Conservation (phyloP, 129 eudicot genomes). For the Flaveria ramosissima region DNA sequence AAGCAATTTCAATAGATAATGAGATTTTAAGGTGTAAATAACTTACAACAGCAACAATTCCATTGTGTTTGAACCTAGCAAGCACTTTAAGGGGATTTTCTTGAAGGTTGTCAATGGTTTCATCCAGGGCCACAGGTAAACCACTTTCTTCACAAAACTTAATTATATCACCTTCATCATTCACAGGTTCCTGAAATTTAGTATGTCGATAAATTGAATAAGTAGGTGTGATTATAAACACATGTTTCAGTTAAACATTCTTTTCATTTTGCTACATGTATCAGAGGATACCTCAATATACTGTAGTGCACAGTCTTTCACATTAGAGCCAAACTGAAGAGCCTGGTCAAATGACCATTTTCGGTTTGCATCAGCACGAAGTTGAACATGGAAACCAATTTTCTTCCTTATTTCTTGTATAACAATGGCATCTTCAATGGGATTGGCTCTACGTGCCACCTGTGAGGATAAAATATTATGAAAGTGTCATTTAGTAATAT, state of each 20-base stretch:
- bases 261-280: background rate
- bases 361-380: conserved; percentile 92
- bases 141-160: conserved; percentile 88
- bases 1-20: background rate
- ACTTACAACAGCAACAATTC: conserved; percentile 84
- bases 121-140: conserved; percentile 92
- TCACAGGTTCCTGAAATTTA: conserved; percentile 81
- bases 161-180: conserved; percentile 62
- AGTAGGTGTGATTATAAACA: conserved; percentile 14
- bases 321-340: conserved; percentile 55
- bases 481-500: conserved; percentile 1
- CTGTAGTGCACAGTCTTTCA: conserved; percentile 63
- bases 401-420: conserved; percentile 75
- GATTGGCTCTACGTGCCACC: conserved; percentile 87
- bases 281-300: conserved; percentile 71
- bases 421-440: conserved; percentile 72
- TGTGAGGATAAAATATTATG: conserved; percentile 29
- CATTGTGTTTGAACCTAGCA: conserved; percentile 59
- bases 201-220: background rate
- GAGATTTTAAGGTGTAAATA: conserved; percentile 4
- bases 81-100: conserved; percentile 60
- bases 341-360: conserved; percentile 82
- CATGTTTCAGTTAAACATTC: background rate
- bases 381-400: conserved; percentile 61
- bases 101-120: conserved; percentile 65